These are phyloP conservation scores for Trifolium pratense DNA, from an alignment of 306 rosid species.

Conservation along the genomic window DNA sequence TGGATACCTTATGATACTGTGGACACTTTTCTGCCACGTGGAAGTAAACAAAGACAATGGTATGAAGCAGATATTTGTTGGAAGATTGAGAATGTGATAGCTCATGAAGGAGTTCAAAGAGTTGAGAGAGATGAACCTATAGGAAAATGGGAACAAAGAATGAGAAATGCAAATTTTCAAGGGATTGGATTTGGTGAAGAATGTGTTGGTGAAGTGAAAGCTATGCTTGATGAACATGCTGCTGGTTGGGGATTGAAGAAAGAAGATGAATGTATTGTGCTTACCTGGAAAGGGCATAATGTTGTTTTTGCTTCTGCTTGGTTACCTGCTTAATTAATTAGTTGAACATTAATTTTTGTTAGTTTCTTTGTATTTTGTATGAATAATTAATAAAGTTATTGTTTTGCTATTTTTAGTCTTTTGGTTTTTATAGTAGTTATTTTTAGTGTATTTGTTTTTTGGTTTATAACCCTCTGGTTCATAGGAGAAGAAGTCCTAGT, in stretches of 20 bases:
- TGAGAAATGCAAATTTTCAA: conserved; percentile 65
- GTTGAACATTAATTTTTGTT: conserved; percentile 24
- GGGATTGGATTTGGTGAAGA: conserved; percentile 70
- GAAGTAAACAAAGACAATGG: conserved; percentile 88
- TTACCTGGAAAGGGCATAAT: conserved; percentile 97
- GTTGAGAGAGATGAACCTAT: conserved; percentile 72
- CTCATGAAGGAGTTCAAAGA: conserved; percentile 76
- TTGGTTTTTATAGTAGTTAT: not conserved
- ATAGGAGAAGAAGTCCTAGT: no score
- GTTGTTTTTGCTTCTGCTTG: conserved; percentile 89
- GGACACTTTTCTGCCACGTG: conserved; percentile 73
- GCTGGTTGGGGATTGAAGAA: conserved; percentile 98
- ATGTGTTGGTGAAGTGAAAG: conserved; percentile 67
- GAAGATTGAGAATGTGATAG: conserved; percentile 91
- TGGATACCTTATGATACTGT: conserved; percentile 95
- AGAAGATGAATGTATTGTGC: conserved; percentile 76
- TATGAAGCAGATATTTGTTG: conserved; percentile 82
- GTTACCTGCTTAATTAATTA: conserved; percentile 60
- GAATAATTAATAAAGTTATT: conserved; percentile 20
- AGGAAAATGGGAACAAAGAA: conserved; percentile 72
- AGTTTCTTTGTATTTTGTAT: not conserved
- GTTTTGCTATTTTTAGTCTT: conserved; percentile 20
- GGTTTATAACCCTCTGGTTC: no score
- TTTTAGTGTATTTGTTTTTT: no score
- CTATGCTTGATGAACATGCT: conserved; percentile 91